Evolutionary conservation across 2,329 filamentous ascomycete genomes (phyloP).

Genomic region (Didymella sp.): DNA sequence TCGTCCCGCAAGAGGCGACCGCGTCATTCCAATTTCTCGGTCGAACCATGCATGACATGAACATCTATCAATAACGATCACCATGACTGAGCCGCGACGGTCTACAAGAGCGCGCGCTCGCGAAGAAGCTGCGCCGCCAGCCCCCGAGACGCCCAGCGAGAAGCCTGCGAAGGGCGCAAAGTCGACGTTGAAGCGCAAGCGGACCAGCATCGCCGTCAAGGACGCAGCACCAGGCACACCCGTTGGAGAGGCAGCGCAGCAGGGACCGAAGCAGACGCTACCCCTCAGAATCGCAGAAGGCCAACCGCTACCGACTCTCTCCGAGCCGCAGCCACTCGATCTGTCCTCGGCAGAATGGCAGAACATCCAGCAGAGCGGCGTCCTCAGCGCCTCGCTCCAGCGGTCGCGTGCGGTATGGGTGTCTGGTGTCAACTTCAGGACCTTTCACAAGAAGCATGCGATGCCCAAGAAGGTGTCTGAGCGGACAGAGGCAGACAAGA

Average conservation of each 20-base stretch:
- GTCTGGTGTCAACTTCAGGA: slow-evolving; percentile 48
- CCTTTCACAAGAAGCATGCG: slow-evolving; percentile 47
- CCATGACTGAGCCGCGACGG: slow-evolving; percentile 48
- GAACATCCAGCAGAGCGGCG: slow-evolving; percentile 76
- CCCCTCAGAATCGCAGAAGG: slow-evolving; percentile 70
- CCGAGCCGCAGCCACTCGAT: slow-evolving; percentile 69
- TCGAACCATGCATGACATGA: not conserved
- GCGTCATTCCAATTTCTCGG: slow-evolving; percentile 11
- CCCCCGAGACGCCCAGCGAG: slow-evolving; percentile 35
- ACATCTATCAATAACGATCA: not conserved
- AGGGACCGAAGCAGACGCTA: slow-evolving; percentile 48
- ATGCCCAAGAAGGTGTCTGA: slow-evolving; percentile 53
- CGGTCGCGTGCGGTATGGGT: slow-evolving; percentile 68
- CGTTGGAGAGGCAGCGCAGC: slow-evolving; percentile 24
- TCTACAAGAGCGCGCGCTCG: slow-evolving; percentile 47
- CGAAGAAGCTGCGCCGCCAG: slow-evolving; percentile 39
- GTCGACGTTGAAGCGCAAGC: slow-evolving; percentile 46
- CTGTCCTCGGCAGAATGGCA: slow-evolving; percentile 73
- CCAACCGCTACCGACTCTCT: slow-evolving; percentile 74
- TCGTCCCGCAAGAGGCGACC: not conserved
- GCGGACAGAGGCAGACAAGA: slow-evolving; percentile 70
- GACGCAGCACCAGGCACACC: slow-evolving; percentile 37
- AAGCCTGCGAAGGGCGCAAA: slow-evolving; percentile 38
- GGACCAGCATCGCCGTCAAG: slow-evolving; percentile 31
- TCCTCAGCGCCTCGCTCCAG: slow-evolving; percentile 74